These are phyloP conservation scores for Volvox carteri DNA, from an alignment of 163 green algal species.

Conservation along the genomic window DNA sequence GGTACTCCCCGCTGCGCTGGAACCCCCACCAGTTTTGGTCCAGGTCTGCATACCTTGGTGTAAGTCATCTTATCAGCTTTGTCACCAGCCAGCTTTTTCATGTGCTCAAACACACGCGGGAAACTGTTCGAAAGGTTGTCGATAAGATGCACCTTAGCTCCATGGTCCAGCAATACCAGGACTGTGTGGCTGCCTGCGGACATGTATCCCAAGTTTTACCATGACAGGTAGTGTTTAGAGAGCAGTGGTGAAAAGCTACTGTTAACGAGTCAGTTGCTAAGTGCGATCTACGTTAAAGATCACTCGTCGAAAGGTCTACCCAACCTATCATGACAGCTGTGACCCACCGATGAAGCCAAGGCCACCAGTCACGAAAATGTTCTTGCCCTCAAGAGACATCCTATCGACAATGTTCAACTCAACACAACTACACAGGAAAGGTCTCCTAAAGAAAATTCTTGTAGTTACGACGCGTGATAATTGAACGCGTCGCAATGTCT, in stretches of 20 bases:
- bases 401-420: background rate
- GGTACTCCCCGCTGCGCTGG: too few species aligned
- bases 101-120: constrained; percentile 87
- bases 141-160: constrained; percentile 89
- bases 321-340: background rate
- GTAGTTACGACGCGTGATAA: too few species aligned
- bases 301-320: background rate
- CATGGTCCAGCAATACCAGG: constrained; percentile 89
- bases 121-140: constrained; percentile 98
- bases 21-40: too few species aligned
- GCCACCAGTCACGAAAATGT: constrained; percentile 95
- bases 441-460: background rate
- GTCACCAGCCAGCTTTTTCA: constrained; percentile 92
- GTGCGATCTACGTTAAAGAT: constrained; percentile 18
- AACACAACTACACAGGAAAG: constrained; percentile 9
- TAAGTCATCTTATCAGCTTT: constrained; percentile 91
- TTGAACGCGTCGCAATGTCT: too few species aligned
- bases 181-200: constrained; percentile 91
- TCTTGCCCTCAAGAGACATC: constrained; percentile 59
- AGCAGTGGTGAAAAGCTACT: too few species aligned
- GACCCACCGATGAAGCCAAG: constrained; percentile 93
- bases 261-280: background rate
- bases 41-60: constrained; percentile 80
- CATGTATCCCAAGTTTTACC: background rate
- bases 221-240: too few species aligned